Base-by-base conservation (phyloP, 306 rosid genomes). In the Erythrophleum fordii region DNA sequence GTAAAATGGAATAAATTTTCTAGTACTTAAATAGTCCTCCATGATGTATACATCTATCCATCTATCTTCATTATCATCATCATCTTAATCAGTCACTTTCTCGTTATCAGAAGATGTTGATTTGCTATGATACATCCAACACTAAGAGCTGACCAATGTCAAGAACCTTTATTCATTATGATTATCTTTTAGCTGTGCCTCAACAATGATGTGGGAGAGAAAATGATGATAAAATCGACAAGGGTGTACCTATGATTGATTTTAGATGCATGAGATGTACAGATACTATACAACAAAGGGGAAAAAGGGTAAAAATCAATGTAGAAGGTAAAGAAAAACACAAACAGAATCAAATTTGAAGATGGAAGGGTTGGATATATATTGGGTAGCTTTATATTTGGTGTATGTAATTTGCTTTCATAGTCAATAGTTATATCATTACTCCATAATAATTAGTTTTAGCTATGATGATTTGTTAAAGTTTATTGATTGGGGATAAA, bases 361-460 rank as follows among this genome's bases (percentile, higher is more conserved):
- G 20, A 49, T 14, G 11, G 23, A 25, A 73, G 45, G 75, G 20
- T 81, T 64, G 58, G 11, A 10, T 5, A 51, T 51, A 10, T 5
- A 51, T 51, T 56, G 31, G 14, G 62, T 23, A 7, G 62, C 31
- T 11, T 9, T 48, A 23, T 23, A 23, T 58, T 10, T 49, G 70
- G 70, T 66, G 60, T 55, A 60, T 9, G 25, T 31, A 7, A 45
- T 17, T 45, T 44, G 46, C 37, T 58, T 75, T 75, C 62, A n/a
- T 3, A 48, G 81, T 76, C 81, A 84, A 53, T 62, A 18, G 16
- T 62, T 74, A 37, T 49, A 79, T 60, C 53, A 69, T 84, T 44
- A 23, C 29, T 20, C 16, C 14, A 28, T 73, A 2, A 62, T 17
- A 29, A 51, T 16, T 35, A 23, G 41, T 28, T 60, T 28, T n/a